Evolutionary conservation across 2,329 filamentous ascomycete species (phyloP), one percentile per base, ranked within the genome.

Genomic region (Penicillium freii): DNA sequence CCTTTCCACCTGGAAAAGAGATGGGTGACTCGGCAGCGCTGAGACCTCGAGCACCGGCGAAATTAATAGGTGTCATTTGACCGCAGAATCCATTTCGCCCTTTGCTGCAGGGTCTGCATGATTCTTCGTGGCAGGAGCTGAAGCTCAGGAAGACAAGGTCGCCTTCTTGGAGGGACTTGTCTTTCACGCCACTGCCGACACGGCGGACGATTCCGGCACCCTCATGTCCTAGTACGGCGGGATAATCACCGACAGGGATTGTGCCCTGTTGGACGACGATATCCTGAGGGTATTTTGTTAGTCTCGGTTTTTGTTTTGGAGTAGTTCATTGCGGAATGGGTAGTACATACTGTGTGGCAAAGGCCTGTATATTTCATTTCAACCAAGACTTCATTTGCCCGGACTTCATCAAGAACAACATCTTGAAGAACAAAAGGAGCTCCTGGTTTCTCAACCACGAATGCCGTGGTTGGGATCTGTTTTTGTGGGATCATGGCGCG

Each of bases 361-460:
- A 75, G 51, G 1, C 73, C 72, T 0, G 72, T 71, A 27, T 69
- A 71, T 55, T 70, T 72, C 61, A 75, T 74, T 49, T 73, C 67
- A 15, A 75, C 64, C 2, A 75, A 59, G 1, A 73, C 66, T 58
- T 75, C 72, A 49, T 71, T 61, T 9, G 59, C 50, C 31, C 61
- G 55, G 45, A 68, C 62, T 60, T 66, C 64, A 54, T 71, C 65
- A 21, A 72, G 46, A 46, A 66, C 25, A 42, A 74, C 59, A 59
- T 70, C 66, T 36, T 62, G 57, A n/a, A 71, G 59, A 13, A 61
- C 42, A 43, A 67, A 68, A 6, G 61, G 58, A 2, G 64, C 52
- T 9, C 57, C 54, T 38, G 65, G 57, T 0, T 56, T 50, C 13
- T 65, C 51, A 13, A 66, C 57, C 17, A 66, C 64, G 42, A 64